Conservation (phyloP, 2,329 filamentous ascomycete genomes). For the Geosmithia flava region DNA sequence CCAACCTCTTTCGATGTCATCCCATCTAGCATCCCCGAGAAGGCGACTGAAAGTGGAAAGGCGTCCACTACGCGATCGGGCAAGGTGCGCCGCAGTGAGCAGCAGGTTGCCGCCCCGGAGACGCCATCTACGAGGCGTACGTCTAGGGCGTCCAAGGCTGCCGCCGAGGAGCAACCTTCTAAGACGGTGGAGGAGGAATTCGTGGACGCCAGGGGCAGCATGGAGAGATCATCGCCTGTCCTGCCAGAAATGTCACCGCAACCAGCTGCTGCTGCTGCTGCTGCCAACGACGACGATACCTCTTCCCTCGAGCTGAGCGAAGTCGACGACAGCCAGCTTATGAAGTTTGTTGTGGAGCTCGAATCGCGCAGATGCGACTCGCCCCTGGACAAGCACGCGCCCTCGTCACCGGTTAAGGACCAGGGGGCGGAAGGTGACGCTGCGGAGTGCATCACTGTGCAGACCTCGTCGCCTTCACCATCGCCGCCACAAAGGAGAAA, state of each 20-base stretch:
- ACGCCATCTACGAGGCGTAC: constrained; percentile 6
- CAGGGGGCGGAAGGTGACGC: neutral
- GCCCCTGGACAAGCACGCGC: neutral
- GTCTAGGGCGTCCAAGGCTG: neutral
- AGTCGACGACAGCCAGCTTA: constrained; percentile 32
- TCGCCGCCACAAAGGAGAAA: neutral
- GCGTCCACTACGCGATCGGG: neutral
- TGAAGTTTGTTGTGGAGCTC: constrained; percentile 35
- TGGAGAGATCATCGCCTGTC: constrained; percentile 10
- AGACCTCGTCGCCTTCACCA: neutral
- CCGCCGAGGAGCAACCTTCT: constrained; percentile 13
- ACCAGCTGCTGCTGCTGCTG: neutral
- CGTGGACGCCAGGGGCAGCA: constrained; percentile 35
- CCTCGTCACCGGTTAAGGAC: neutral
- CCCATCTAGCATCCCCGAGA: constrained; percentile 14
- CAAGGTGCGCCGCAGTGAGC: neutral
- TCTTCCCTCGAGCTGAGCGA: constrained; percentile 28
- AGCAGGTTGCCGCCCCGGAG: neutral
- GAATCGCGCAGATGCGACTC: constrained; percentile 16
- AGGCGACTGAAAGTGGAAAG: constrained; percentile 3
- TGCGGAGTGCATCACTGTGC: neutral
- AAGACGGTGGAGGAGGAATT: constrained; percentile 33
- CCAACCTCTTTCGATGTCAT: constrained; percentile 8
- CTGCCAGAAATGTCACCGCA: constrained; percentile 1
- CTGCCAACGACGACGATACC: constrained; percentile 10